phyloP scores from a whole-genome alignment of 2,329 filamentous ascomycete genomes.

The Coniochaeta sp. region DNA sequence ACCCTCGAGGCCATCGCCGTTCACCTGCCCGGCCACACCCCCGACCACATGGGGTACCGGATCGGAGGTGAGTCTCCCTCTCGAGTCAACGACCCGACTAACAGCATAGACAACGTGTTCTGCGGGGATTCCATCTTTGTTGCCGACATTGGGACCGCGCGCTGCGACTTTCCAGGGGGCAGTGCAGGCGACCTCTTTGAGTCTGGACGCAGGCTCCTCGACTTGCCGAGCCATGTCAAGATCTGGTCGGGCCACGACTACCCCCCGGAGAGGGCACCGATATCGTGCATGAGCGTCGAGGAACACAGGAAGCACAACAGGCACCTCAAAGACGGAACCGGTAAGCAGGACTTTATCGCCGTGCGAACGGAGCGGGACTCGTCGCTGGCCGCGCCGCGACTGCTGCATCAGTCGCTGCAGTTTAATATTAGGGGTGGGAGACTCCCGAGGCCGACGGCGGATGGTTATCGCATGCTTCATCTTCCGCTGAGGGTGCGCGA shows the following conservation, averaged over 20 bases:
- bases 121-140: slow-evolving; percentile 48
- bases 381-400: slow-evolving; percentile 31
- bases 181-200: slow-evolving; percentile 33
- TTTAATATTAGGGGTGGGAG: slow-evolving; percentile 44
- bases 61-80: slow-evolving; percentile 37
- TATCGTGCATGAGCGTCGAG: slow-evolving; percentile 35
- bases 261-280: slow-evolving; percentile 26
- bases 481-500: slow-evolving; percentile 23
- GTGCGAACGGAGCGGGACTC: slow-evolving; percentile 36
- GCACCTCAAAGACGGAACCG: slow-evolving; percentile 35
- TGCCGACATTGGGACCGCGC: slow-evolving; percentile 42
- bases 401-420: slow-evolving; percentile 32
- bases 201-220: slow-evolving; percentile 34
- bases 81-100: too few relatives aligned
- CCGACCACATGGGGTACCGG: slow-evolving; percentile 52
- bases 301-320: slow-evolving; percentile 40
- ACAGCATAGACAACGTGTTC: slow-evolving; percentile 33
- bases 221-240: slow-evolving; percentile 32
- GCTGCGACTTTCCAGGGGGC: slow-evolving; percentile 49
- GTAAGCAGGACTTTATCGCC: slow-evolving; percentile 35
- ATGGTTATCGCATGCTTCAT: slow-evolving; percentile 26
- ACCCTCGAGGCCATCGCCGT: slow-evolving; percentile 35
- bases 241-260: slow-evolving; percentile 52
- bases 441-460: slow-evolving; percentile 20
- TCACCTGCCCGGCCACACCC: slow-evolving; percentile 54